Evolutionary conservation across 2,329 filamentous ascomycete species (phyloP), one percentile per base, ranked within the genome.

Genomic region (Immersiporthe knoxdaviesiana): DNA sequence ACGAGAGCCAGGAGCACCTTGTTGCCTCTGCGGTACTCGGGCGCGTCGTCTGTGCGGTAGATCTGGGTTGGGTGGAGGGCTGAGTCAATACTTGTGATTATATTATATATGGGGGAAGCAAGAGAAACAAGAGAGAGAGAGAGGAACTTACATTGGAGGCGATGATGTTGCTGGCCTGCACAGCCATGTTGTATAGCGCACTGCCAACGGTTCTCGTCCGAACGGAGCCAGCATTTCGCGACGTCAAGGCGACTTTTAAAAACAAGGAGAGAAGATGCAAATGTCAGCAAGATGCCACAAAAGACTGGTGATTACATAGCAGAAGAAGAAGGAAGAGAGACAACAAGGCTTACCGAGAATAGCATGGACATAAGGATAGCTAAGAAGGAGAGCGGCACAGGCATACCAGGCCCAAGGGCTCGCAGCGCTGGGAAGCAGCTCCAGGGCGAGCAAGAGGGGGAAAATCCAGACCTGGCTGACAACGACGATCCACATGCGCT

Each of bases 141-240:
- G 16, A 12, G 44, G 8, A 35, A 35, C 76, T 69, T 47, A 78
- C 76, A 32, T 84, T 84, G 4, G 80, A 80, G 0, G 79, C 75
- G 39, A 82, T 79, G 63, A 85, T 83, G 61, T 76, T 80, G 32
- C 79, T 78, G 0, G 80, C 78, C 68, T 85, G 83, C 0, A 84
- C 81, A 24, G 78, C 79, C 82, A 85, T 85, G 74, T 90, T 91
- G 78, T 90, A 91, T 11, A 89, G 72, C 0, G 87, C 88, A 0
- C 85, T 84, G 0, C 85, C 85, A 14, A 91, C 86, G 0, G 89
- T 87, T 2, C 89, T 79, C 0, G 88, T 90, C 1, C 88, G 82
- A 1, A 91, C 88, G 2, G 84, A 84, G 37, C 88, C 87, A 0
- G 87, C 84, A 74, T 91, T 91, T 65, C 87, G 83, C 2, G 86